Conservation (phyloP, 2,329 filamentous ascomycete genomes). For the Aureobasidium sp. region DNA sequence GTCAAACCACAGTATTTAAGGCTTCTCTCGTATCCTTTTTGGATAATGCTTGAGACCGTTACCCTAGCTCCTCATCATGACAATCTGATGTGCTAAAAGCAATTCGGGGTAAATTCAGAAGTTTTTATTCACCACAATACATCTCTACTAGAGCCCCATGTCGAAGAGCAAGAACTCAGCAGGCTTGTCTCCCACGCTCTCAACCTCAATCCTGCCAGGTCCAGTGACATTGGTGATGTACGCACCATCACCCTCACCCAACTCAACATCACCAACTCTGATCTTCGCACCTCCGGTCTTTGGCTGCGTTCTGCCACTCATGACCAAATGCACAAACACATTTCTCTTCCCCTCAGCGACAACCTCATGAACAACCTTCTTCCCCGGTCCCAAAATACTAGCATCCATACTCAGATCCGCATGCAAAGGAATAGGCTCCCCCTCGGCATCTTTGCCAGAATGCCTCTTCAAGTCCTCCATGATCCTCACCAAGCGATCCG, state of each 20-base stretch:
- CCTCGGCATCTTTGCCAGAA: conserved; percentile 60
- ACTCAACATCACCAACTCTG: conserved; percentile 56
- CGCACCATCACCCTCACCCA: conserved; percentile 74
- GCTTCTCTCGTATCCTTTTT: too few relatives aligned
- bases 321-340: conserved; percentile 73
- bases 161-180: conserved; percentile 47
- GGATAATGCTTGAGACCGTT: too few relatives aligned
- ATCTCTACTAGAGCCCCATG: conserved; percentile 32
- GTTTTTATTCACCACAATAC: too few relatives aligned
- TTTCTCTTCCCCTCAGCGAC: conserved; percentile 61
- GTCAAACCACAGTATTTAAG: too few relatives aligned
- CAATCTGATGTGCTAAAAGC: too few relatives aligned
- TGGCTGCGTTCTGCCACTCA: conserved; percentile 49
- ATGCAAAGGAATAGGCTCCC: conserved; percentile 71
- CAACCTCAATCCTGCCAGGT: conserved; percentile 39
- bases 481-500: conserved; percentile 63
- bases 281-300: conserved; percentile 68
- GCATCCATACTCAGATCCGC: conserved; percentile 80
- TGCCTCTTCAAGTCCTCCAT: conserved; percentile 62
- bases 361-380: conserved; percentile 63
- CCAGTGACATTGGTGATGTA: conserved; percentile 55
- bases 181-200: conserved; percentile 40
- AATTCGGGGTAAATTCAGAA: too few relatives aligned
- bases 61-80: too few relatives aligned
- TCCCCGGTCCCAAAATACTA: conserved; percentile 60